A percentile compares a stretch with the other conserved stretches of the same genome.
Evolutionary conservation across 345 rosid genomes (phyloP).

Genomic region (Brassica incana): DNA sequence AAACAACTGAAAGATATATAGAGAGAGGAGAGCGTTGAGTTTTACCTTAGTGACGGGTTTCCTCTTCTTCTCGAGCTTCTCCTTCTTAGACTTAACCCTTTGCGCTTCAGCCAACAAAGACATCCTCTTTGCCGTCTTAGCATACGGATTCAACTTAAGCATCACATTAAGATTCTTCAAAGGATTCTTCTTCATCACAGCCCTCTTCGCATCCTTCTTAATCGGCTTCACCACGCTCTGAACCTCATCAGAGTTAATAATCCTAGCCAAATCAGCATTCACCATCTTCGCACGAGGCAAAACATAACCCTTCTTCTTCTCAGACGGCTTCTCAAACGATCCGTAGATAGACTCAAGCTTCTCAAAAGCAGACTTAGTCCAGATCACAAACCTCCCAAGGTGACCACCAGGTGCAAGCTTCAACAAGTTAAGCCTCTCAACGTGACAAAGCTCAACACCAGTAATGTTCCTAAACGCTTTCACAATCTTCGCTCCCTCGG

Average conservation of each 20-base stretch:
- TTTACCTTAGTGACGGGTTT: slow-evolving; percentile 69
- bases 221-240: slow-evolving; percentile 90
- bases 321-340: slow-evolving; percentile 72
- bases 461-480: slow-evolving; percentile 93
- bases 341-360: slow-evolving; percentile 91
- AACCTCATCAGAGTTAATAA: slow-evolving; percentile 93
- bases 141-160: slow-evolving; percentile 90
- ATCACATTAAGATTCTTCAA: slow-evolving; percentile 79
- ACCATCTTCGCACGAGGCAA: slow-evolving; percentile 91
- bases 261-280: slow-evolving; percentile 86
- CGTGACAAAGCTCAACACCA: slow-evolving; percentile 88
- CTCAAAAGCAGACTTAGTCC: slow-evolving; percentile 95
- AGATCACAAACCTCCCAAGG: slow-evolving; percentile 84
- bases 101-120: slow-evolving; percentile 87
- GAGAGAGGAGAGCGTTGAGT: not conserved
- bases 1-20: too few species aligned
- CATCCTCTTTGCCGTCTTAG: slow-evolving; percentile 96
- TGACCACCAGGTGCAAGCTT: slow-evolving; percentile 99
- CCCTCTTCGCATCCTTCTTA: slow-evolving; percentile 68
- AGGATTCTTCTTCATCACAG: slow-evolving; percentile 91
- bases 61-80: slow-evolving; percentile 93
- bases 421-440: slow-evolving; percentile 74
- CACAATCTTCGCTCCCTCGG: slow-evolving; percentile 77
- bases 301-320: slow-evolving; percentile 90
- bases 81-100: slow-evolving; percentile 93